These are phyloP conservation scores for Phytopythium cucurbitacearum DNA, from an alignment of 352 stramenopile species.

Conservation along the genomic window DNA sequence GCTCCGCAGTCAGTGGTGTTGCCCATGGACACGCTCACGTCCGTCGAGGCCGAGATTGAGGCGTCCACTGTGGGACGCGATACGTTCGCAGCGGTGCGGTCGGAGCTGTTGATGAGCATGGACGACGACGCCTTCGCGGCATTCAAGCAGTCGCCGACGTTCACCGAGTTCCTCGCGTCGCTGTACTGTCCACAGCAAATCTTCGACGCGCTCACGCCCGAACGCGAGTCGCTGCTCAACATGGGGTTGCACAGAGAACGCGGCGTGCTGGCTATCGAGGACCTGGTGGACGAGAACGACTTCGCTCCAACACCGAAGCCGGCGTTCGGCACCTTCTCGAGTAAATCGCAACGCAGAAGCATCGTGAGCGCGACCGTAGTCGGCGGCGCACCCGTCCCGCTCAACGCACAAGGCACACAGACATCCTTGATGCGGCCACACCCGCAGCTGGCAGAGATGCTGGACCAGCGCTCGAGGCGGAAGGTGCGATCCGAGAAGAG, in stretches of 20 bases:
- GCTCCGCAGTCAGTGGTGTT: constrained; percentile 31
- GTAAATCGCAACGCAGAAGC: constrained; percentile 10
- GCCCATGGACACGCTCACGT: constrained; percentile 15
- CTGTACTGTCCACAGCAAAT: constrained; percentile 44
- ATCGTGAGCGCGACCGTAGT: constrained; percentile 16
- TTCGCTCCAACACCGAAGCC: constrained; percentile 12
- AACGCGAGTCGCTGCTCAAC: constrained; percentile 25
- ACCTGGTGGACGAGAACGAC: constrained; percentile 11
- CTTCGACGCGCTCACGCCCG: constrained; percentile 32
- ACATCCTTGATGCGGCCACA: neutral
- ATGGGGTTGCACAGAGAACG: constrained; percentile 23
- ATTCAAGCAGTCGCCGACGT: constrained; percentile 43
- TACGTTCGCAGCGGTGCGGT: constrained; percentile 34
- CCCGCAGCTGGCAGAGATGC: neutral
- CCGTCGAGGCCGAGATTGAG: constrained; percentile 39
- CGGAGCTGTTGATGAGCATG: constrained; percentile 49
- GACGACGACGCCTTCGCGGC: constrained; percentile 40
- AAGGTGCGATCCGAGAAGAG: constrained; percentile 17
- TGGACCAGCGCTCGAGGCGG: constrained; percentile 14
- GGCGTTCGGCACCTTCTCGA: constrained; percentile 11
- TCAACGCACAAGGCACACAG: constrained; percentile 6
- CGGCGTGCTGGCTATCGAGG: constrained; percentile 11
- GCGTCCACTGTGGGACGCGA: constrained; percentile 30
- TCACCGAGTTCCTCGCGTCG: constrained; percentile 38
- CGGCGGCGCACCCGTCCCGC: constrained; percentile 17